Percentiles rank a stretch among this genome's conserved stretches.
These are phyloP conservation scores for Colletotrichum ledebouriae DNA, from an alignment of 2,329 filamentous ascomycete species.

Conservation along the genomic window DNA sequence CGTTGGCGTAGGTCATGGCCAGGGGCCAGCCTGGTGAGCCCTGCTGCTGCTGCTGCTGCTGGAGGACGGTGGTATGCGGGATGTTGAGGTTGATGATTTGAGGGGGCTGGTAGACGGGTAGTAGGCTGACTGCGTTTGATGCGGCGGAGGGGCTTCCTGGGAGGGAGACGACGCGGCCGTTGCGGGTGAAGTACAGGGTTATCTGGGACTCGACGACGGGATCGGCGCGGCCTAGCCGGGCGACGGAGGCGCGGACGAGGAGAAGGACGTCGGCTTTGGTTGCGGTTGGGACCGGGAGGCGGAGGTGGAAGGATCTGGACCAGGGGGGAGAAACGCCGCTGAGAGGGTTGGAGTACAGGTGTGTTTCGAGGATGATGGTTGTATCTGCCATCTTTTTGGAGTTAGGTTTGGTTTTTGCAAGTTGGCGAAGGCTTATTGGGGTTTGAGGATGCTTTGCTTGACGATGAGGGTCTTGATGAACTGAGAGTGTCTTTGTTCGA, in stretches of 20 bases:
- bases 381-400: conserved; percentile 29
- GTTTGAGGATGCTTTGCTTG: not conserved
- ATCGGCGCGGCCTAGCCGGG: conserved; percentile 30
- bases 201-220: conserved; percentile 31
- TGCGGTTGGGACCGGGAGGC: conserved; percentile 3
- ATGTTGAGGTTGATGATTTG: conserved; percentile 13
- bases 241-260: conserved; percentile 16
- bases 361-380: conserved; percentile 27
- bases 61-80: not conserved
- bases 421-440: not conserved
- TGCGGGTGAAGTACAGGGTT: conserved; percentile 33
- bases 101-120: conserved; percentile 11
- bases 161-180: conserved; percentile 25
- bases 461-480: too few relatives aligned
- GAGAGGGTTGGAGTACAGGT: conserved; percentile 22
- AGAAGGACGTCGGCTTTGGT: conserved; percentile 27
- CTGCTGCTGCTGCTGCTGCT: conserved; percentile 1
- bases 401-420: not conserved
- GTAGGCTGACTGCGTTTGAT: not conserved
- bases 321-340: conserved; percentile 5
- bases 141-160: not conserved
- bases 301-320: conserved; percentile 29
- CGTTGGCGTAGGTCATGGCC: conserved; percentile 26
- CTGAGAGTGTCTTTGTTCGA: too few relatives aligned
- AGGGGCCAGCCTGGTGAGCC: conserved; percentile 1